These are phyloP conservation scores for Taphrina populina DNA, from an alignment of 1,139 yeast genomes.

Conservation along the genomic window DNA sequence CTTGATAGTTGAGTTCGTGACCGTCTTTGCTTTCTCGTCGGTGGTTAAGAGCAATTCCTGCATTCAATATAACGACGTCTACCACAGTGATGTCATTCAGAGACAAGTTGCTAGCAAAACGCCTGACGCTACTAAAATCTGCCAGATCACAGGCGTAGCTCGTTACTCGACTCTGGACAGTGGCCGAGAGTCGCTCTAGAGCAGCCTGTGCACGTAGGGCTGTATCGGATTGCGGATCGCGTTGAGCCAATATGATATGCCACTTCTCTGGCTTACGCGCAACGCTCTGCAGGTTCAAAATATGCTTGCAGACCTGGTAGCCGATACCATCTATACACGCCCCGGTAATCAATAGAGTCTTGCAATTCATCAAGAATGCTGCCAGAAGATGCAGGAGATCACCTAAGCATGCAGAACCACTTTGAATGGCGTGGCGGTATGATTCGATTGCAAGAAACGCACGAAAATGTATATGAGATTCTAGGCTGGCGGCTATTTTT, in stretches of 20 bases:
- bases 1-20: constrained; percentile 4
- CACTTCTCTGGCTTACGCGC: constrained; percentile 17
- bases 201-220: constrained; percentile 3
- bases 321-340: constrained; percentile 20
- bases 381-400: too few relatives aligned
- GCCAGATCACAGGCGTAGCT: constrained; percentile 16
- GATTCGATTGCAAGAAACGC: background rate
- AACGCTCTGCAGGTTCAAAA: constrained; percentile 14
- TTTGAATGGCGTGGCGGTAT: too few relatives aligned
- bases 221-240: constrained; percentile 10
- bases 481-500: too few relatives aligned
- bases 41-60: constrained; percentile 5
- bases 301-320: constrained; percentile 6
- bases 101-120: background rate
- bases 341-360: constrained; percentile 20
- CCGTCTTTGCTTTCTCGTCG: constrained; percentile 12
- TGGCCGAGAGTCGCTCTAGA: constrained; percentile 1
- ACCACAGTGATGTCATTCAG: background rate
- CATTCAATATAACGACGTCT: constrained; percentile 26
- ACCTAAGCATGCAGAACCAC: too few relatives aligned
- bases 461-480: background rate
- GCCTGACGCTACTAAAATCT: constrained; percentile 19
- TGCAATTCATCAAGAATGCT: constrained; percentile 3
- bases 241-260: constrained; percentile 29
- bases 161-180: background rate